These are phyloP conservation scores for Cucurbita maxima DNA, from an alignment of 306 rosid species.

Conservation along the genomic window DNA sequence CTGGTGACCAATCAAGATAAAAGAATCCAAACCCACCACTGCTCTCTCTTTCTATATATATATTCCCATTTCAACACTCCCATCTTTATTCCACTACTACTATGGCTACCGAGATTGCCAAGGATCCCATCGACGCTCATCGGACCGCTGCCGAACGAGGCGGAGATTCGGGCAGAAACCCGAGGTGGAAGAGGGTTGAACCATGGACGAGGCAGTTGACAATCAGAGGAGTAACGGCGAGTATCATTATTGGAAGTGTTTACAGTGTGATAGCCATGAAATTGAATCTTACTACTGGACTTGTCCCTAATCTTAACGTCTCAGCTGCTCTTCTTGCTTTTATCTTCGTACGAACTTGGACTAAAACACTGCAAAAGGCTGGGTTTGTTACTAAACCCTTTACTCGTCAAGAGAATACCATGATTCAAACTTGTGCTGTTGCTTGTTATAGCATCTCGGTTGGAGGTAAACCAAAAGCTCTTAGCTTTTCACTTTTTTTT, in stretches of 20 bases:
- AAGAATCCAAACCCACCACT: background rate
- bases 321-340: slow-evolving; percentile 87
- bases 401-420: slow-evolving; percentile 82
- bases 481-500: background rate
- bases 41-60: background rate
- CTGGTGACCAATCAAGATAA: background rate
- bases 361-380: slow-evolving; percentile 33
- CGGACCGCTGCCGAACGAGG: background rate
- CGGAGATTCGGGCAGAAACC: background rate
- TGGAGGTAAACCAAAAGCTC: slow-evolving; percentile 29
- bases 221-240: slow-evolving; percentile 58
- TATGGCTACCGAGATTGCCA: slow-evolving; percentile 13
- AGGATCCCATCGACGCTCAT: background rate
- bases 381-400: slow-evolving; percentile 66
- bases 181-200: slow-evolving; percentile 4
- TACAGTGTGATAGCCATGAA: slow-evolving; percentile 80
- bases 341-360: slow-evolving; percentile 58
- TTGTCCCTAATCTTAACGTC: slow-evolving; percentile 68
- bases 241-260: slow-evolving; percentile 49
- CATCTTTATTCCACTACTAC: background rate
- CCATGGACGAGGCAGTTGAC: slow-evolving; percentile 67
- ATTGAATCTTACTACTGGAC: slow-evolving; percentile 78
- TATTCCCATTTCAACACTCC: background rate
- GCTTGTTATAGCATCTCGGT: slow-evolving; percentile 82
- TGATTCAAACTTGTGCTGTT: slow-evolving; percentile 79